Base-by-base conservation (phyloP, 331 rosid species). In the Rhamnella rubrinervis region DNA sequence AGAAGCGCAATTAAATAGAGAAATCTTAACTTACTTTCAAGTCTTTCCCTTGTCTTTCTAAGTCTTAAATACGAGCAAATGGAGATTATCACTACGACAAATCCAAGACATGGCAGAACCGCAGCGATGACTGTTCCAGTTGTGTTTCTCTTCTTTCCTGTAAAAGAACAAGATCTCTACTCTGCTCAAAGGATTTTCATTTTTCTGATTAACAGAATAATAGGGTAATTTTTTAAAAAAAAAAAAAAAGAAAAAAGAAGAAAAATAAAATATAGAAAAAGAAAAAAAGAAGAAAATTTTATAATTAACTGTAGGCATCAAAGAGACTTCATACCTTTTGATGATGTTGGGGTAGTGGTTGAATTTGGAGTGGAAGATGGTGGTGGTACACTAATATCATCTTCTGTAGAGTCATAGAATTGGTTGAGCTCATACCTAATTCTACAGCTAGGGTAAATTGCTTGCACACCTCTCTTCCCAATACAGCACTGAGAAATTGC, bases 391-490 rank as follows among this genome's bases (percentile, higher is more conserved):
- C 39, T 15, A 6, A 65, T 31, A 58, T 71, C 71, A 23, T 49
- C 70, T 5, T n/a, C n/a, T n/a, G 80, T 3, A 7, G 67, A 6
- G 2, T 75, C 77, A 59, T 61, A 78, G 68, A 86, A 86, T 9
- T 19, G 71, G 19, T 61, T 37, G 15, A 63, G 44, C 58, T 61
- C 86, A 37, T 71, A 84, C 50, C 83, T 71, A 60, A 76, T 50
- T 56, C 67, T 73, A 62, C 86, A 79, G 55, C 83, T 82, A 23
- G 81, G 70, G 37, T 41, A 60, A 23, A 68, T 12, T 40, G 76
- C 56, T 66, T 75, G 71, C 1, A 64, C 84, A 19, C 76, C 70
- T 10, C 7, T 57, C 52, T 26, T 67, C 49, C 73, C 72, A 11
- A 12, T 0, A 56, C 81, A 76, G 60, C 77, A 77, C 0, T 1